A percentile compares a stretch with the other conserved stretches of the same genome.
These are phyloP conservation scores for Microbotryomycetes sp. DNA, from an alignment of 1,284 basidiomycete species.

Conservation along the genomic window DNA sequence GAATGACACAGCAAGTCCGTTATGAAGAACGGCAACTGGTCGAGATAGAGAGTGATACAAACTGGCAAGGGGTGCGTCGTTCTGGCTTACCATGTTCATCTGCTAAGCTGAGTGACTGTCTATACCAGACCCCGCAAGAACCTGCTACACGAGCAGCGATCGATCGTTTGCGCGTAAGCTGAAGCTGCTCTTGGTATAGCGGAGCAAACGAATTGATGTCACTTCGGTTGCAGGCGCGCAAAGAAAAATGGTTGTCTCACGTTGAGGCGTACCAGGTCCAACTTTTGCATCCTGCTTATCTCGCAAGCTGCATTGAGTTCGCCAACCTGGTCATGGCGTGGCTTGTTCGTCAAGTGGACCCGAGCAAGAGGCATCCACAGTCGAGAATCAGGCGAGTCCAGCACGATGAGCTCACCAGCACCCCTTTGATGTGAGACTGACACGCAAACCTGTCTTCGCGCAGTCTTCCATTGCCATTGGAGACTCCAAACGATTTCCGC, in stretches of 20 bases:
- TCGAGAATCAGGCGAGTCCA: constrained; percentile 57
- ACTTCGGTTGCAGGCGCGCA: constrained; percentile 41
- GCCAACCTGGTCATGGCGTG: constrained; percentile 87
- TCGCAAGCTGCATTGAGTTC: constrained; percentile 73
- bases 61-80: constrained; percentile 64
- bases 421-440: neutral
- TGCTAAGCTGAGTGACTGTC: neutral
- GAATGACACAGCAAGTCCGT: constrained; percentile 58
- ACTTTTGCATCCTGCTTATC: constrained; percentile 76
- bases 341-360: constrained; percentile 90
- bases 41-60: constrained; percentile 58
- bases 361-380: constrained; percentile 68
- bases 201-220: no score
- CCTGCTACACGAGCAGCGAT: constrained; percentile 34
- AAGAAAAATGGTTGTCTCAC: constrained; percentile 61
- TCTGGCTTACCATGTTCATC: neutral
- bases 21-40: constrained; percentile 31
- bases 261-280: constrained; percentile 78
- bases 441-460: constrained; percentile 3
- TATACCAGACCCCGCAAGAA: constrained; percentile 50
- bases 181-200: no score
- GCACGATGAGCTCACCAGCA: neutral
- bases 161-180: constrained; percentile 33
- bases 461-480: constrained; percentile 76
- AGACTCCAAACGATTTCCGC: constrained; percentile 76